Conservation (phyloP, 495 filamentous ascomycete species). For the Xanthoparmelia taractica region DNA sequence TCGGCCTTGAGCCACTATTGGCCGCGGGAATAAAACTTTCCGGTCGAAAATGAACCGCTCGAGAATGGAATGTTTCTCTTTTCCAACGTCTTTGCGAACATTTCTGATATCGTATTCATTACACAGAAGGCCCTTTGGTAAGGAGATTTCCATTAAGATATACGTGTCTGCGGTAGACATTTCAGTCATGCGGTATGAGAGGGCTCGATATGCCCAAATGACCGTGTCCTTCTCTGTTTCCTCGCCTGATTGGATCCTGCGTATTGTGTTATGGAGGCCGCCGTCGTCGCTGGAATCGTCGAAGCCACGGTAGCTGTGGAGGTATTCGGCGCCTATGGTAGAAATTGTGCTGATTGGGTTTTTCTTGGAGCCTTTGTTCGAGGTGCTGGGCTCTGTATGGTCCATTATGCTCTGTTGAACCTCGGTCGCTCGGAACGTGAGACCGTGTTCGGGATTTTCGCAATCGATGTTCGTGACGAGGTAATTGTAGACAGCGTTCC, state of each 20-base stretch:
- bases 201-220: background rate
- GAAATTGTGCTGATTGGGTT: constrained; percentile 1
- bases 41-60: too few relatives aligned
- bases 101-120: too few relatives aligned
- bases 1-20: too few relatives aligned
- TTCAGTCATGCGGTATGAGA: constrained; percentile 14
- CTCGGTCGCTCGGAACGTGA: constrained; percentile 19
- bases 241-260: constrained; percentile 1
- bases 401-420: constrained; percentile 1
- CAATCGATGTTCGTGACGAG: constrained; percentile 23
- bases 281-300: constrained; percentile 3
- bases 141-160: background rate
- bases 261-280: background rate
- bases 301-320: constrained; percentile 10
- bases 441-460: constrained; percentile 19
- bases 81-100: too few relatives aligned
- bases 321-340: background rate
- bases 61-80: too few relatives aligned
- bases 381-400: too few relatives aligned
- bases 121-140: too few relatives aligned
- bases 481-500: constrained; percentile 21
- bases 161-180: constrained; percentile 17
- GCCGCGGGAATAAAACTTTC: too few relatives aligned
- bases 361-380: background rate
- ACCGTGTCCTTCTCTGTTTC: background rate